These are phyloP conservation scores for Lasiosphaeria ovina DNA, from an alignment of 495 filamentous ascomycete genomes.

Conservation along the genomic window DNA sequence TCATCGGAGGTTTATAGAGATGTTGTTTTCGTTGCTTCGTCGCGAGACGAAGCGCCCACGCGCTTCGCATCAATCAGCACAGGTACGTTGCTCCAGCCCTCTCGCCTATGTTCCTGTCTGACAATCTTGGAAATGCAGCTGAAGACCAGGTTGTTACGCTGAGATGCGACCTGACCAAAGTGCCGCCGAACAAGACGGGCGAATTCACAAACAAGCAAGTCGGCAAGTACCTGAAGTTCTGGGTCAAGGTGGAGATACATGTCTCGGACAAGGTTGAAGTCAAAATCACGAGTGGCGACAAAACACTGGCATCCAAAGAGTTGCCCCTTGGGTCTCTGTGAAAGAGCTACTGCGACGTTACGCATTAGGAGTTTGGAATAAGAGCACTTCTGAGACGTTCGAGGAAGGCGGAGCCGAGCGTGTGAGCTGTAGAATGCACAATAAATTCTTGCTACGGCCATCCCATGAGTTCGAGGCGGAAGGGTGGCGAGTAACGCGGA, in stretches of 20 bases:
- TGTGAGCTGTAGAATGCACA: neutral
- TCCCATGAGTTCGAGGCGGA: too few relatives aligned
- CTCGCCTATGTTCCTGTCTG: neutral
- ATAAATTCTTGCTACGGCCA: neutral
- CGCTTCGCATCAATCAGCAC: slow-evolving; percentile 13
- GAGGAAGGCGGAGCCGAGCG: neutral
- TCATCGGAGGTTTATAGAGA: slow-evolving; percentile 17
- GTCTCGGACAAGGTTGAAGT: slow-evolving; percentile 19
- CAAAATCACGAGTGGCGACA: slow-evolving; percentile 23
- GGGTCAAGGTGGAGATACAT: slow-evolving; percentile 21
- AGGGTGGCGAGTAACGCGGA: too few relatives aligned
- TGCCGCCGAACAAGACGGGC: slow-evolving; percentile 9
- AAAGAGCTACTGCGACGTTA: neutral
- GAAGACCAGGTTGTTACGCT: slow-evolving; percentile 14
- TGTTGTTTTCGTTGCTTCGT: slow-evolving; percentile 24
- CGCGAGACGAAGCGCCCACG: slow-evolving; percentile 16
- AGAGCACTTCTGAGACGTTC: neutral
- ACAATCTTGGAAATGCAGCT: slow-evolving; percentile 11
- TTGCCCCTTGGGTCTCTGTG: slow-evolving; percentile 8
- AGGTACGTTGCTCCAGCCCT: slow-evolving; percentile 8
- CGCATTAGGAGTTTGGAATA: neutral
- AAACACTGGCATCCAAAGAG: slow-evolving; percentile 10
- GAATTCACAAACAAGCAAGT: slow-evolving; percentile 11
- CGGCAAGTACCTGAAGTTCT: slow-evolving; percentile 23
- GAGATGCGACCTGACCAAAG: slow-evolving; percentile 24